phyloP scores from a whole-genome alignment of 2,329 filamentous ascomycete species.

The Aureobasidium sp. region DNA sequence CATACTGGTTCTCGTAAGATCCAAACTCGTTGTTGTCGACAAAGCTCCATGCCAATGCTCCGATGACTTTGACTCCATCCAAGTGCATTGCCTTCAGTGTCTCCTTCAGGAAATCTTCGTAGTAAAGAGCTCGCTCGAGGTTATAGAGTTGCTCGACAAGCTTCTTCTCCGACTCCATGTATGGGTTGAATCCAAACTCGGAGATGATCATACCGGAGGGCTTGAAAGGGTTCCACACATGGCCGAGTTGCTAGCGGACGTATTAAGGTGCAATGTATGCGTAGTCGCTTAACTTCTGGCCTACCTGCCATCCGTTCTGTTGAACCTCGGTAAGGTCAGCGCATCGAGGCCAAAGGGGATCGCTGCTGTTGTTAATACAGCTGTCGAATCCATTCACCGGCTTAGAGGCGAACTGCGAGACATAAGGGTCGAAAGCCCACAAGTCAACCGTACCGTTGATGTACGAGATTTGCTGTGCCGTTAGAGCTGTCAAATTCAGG shows the following conservation, averaged over 20 bases:
- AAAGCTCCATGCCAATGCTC: slow-evolving; percentile 27
- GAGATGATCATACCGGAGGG: slow-evolving; percentile 31
- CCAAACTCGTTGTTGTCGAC: slow-evolving; percentile 40
- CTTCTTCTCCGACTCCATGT: slow-evolving; percentile 36
- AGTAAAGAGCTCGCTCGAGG: slow-evolving; percentile 46
- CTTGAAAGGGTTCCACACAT: slow-evolving; percentile 52
- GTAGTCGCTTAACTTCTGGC: slow-evolving; percentile 47
- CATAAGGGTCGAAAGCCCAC: slow-evolving; percentile 28
- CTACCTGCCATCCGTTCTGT: slow-evolving; percentile 26
- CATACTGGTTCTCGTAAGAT: slow-evolving; percentile 42
- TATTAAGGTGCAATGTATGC: slow-evolving; percentile 52
- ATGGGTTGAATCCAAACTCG: slow-evolving; percentile 35
- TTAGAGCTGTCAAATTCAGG: slow-evolving; percentile 40
- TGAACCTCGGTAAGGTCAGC: slow-evolving; percentile 25
- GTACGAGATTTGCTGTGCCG: slow-evolving; percentile 35
- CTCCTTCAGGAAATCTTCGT: slow-evolving; percentile 38
- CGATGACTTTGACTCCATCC: slow-evolving; percentile 28
- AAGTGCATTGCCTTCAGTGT: slow-evolving; percentile 24
- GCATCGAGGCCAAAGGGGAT: slow-evolving; percentile 25
- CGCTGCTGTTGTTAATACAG: slow-evolving; percentile 26
- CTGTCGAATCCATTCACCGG: slow-evolving; percentile 29
- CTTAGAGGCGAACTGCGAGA: slow-evolving; percentile 16
- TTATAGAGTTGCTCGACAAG: slow-evolving; percentile 47
- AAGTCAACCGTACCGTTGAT: slow-evolving; percentile 23
- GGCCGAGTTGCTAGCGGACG: slow-evolving; percentile 48